Conservation (phyloP, 805 yeast genomes). For the Wickerhamiella kurtzmanii region DNA sequence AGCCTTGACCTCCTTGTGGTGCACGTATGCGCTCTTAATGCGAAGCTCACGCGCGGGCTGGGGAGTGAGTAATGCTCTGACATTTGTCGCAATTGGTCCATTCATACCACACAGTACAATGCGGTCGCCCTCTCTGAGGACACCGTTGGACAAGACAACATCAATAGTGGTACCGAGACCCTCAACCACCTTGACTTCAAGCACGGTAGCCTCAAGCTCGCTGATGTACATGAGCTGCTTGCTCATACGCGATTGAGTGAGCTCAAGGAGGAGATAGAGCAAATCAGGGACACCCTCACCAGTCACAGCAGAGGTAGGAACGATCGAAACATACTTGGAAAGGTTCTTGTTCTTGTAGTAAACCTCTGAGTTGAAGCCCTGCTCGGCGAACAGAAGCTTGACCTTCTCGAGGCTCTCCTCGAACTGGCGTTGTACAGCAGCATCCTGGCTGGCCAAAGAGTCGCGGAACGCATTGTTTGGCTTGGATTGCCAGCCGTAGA, state of each 20-base stretch:
- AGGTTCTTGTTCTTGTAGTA: conserved; percentile 91
- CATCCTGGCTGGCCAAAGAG: conserved; percentile 67
- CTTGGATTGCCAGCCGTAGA: conserved; percentile 81
- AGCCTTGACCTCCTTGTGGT: conserved; percentile 95
- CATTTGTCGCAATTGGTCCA: conserved; percentile 94
- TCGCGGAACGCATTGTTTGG: conserved; percentile 96
- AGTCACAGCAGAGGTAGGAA: conserved; percentile 96
- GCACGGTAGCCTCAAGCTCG: conserved; percentile 85
- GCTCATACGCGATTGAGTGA: conserved; percentile 97
- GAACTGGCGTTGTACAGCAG: conserved; percentile 84
- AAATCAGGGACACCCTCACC: conserved; percentile 99
- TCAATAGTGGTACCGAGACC: conserved; percentile 98
- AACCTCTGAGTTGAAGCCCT: conserved; percentile 93
- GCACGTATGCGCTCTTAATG: conserved; percentile 90
- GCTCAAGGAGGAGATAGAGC: conserved; percentile 84
- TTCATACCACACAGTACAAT: conserved; percentile 94
- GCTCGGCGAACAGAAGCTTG: conserved; percentile 88
- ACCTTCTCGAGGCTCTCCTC: conserved; percentile 74
- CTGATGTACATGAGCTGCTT: conserved; percentile 94
- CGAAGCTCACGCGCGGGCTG: conserved; percentile 95
- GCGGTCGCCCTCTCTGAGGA: conserved; percentile 86
- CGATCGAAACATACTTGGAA: conserved; percentile 87
- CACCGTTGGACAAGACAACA: conserved; percentile 94
- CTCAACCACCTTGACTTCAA: conserved; percentile 95
- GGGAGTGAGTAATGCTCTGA: conserved; percentile 91